phyloP scores from a whole-genome alignment of 179 eudicot genomes.

The Beta macrorhiza region DNA sequence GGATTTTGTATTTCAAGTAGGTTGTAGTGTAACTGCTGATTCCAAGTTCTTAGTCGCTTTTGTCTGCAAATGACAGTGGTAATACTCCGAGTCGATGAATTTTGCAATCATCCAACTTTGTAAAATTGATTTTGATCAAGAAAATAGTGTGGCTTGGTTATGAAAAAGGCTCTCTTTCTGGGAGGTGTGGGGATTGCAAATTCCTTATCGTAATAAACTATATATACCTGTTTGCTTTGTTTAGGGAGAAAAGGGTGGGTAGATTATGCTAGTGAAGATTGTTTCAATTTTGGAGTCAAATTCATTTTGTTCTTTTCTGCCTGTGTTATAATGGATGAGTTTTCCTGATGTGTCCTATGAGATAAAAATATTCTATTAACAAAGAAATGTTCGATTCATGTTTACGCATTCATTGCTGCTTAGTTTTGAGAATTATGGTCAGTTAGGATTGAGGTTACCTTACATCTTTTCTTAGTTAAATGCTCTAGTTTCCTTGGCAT shows the following conservation, averaged over 20 bases:
- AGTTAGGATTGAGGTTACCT: background rate
- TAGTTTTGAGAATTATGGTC: background rate
- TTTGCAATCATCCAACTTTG: background rate
- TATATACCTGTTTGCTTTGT: background rate
- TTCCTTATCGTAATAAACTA: no score
- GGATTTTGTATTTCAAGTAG: background rate
- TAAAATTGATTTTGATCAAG: no score
- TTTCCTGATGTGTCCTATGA: background rate
- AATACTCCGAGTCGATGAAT: no score
- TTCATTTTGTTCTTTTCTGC: background rate
- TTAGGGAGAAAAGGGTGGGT: background rate
- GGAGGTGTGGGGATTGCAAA: background rate
- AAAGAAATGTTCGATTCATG: background rate
- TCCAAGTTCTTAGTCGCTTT: background rate
- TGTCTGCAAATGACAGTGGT: background rate
- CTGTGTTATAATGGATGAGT: background rate
- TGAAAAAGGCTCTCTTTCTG: background rate
- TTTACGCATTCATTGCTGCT: background rate
- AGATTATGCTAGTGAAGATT: background rate
- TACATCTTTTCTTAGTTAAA: background rate
- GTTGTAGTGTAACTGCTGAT: background rate
- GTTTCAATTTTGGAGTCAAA: background rate
- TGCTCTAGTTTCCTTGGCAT: background rate
- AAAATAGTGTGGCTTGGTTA: background rate
- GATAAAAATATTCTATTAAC: background rate